Evolutionary conservation across 495 filamentous ascomycete species (phyloP).

Genomic region (Pseudomonodictys pantanalensis): DNA sequence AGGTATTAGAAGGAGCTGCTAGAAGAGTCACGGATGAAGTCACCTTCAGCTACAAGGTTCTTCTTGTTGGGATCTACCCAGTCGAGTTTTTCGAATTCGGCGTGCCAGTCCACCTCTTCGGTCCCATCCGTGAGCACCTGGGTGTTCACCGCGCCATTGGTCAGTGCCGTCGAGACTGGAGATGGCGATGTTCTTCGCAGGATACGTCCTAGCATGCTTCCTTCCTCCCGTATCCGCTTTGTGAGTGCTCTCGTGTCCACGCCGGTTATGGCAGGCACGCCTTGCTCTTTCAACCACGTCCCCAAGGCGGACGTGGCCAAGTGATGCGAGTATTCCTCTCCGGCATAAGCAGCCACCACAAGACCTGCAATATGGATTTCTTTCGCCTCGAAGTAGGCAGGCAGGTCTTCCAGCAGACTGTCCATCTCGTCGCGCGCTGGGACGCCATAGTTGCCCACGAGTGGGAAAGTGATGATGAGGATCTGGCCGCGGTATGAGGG

Average conservation of each 20-base stretch:
- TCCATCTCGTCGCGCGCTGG: constrained; percentile 80
- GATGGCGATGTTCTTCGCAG: constrained; percentile 59
- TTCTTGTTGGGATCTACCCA: constrained; percentile 90
- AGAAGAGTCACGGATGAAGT: constrained; percentile 44
- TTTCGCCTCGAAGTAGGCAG: constrained; percentile 85
- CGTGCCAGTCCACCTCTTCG: constrained; percentile 55
- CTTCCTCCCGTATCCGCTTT: constrained; percentile 87
- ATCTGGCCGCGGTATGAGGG: constrained; percentile 92
- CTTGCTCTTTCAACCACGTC: constrained; percentile 92
- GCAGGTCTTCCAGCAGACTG: constrained; percentile 74
- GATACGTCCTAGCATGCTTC: constrained; percentile 94
- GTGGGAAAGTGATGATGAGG: constrained; percentile 83
- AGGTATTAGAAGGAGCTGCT: constrained; percentile 23
- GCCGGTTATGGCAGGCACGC: constrained; percentile 92
- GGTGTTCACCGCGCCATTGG: constrained; percentile 29
- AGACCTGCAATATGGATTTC: constrained; percentile 91
- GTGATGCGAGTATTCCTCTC: constrained; percentile 92
- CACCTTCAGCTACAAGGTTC: constrained; percentile 92
- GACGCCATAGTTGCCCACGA: constrained; percentile 91
- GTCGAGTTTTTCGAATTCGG: constrained; percentile 68
- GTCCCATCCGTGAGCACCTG: constrained; percentile 32
- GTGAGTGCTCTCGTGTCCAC: constrained; percentile 93
- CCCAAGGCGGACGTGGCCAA: constrained; percentile 85
- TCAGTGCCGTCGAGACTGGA: constrained; percentile 37
- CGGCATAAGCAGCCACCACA: constrained; percentile 83